Conservation (phyloP, 192 early-diverging fungal genomes). For the Chytriomyces sp. region DNA sequence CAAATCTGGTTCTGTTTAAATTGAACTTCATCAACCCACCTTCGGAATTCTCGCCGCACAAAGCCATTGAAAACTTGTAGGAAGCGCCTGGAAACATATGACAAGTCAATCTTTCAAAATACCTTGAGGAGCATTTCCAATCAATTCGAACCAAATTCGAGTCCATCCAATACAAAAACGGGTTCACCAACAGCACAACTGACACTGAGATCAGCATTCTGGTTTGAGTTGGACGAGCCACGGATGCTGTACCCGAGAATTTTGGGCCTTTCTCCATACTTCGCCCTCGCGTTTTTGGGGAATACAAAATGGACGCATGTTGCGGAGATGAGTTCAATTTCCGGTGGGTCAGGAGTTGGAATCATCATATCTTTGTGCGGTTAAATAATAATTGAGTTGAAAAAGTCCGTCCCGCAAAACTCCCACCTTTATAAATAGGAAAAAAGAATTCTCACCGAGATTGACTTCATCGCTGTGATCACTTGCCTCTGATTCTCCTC, state of each 20-base stretch:
- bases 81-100: slow-evolving; percentile 2
- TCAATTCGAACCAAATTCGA: slow-evolving; percentile 17
- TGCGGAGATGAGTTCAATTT: slow-evolving; percentile 36
- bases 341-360: slow-evolving; percentile 33
- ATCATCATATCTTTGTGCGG: slow-evolving; percentile 40
- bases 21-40: slow-evolving; percentile 3
- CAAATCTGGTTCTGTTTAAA: background rate
- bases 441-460: slow-evolving; percentile 36
- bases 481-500: slow-evolving; percentile 43
- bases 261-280: slow-evolving; percentile 16
- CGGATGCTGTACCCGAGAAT: slow-evolving; percentile 39
- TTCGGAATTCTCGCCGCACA: slow-evolving; percentile 21
- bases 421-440: no score
- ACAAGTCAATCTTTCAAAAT: background rate
- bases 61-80: slow-evolving; percentile 20
- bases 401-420: background rate
- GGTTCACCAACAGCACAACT: slow-evolving; percentile 17
- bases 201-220: slow-evolving; percentile 10
- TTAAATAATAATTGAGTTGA: slow-evolving; percentile 8
- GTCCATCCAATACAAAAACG: slow-evolving; percentile 16
- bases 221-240: slow-evolving; percentile 3
- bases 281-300: slow-evolving; percentile 3
- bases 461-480: slow-evolving; percentile 49
- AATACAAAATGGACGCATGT: slow-evolving; percentile 34
- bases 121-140: background rate